A percentile compares a stretch with the other conserved stretches of the same genome.
Conservation (phyloP, 352 stramenopile genomes). For the Peronospora destructor region DNA sequence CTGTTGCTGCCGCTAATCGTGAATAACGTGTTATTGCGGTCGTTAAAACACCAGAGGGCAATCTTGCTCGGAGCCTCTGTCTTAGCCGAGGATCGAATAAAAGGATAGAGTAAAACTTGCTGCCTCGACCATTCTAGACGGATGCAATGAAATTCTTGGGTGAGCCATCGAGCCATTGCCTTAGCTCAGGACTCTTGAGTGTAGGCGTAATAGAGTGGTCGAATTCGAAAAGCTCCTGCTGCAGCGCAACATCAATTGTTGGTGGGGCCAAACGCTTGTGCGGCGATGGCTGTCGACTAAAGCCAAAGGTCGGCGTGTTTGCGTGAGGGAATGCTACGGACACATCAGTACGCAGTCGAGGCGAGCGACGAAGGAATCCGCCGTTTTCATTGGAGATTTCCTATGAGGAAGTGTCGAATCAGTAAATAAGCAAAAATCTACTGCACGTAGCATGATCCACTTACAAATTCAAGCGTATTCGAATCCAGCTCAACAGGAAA, state of each 20-base stretch:
- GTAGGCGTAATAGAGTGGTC: slow-evolving; percentile 83
- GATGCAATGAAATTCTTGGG: slow-evolving; percentile 79
- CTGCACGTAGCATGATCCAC: slow-evolving; percentile 11
- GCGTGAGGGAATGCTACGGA: slow-evolving; percentile 75
- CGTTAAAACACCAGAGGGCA: no score
- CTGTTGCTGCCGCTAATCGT: no score
- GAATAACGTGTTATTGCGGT: no score
- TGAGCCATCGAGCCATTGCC: slow-evolving; percentile 78
- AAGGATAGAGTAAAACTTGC: slow-evolving; percentile 15
- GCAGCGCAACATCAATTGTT: slow-evolving; percentile 69
- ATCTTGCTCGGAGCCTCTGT: neutral
- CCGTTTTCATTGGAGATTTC: slow-evolving; percentile 65
- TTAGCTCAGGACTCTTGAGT: slow-evolving; percentile 77
- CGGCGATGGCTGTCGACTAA: slow-evolving; percentile 42
- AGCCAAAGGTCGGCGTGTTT: slow-evolving; percentile 39
- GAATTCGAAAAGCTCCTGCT: slow-evolving; percentile 82
- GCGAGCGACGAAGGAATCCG: slow-evolving; percentile 58
- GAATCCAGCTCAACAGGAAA: slow-evolving; percentile 70
- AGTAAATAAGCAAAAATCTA: neutral
- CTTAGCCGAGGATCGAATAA: slow-evolving; percentile 1
- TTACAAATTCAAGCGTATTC: slow-evolving; percentile 65
- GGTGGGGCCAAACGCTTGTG: slow-evolving; percentile 72
- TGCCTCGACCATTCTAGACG: slow-evolving; percentile 39
- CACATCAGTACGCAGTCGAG: slow-evolving; percentile 73
- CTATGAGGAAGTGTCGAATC: slow-evolving; percentile 18